Evolutionary conservation across 2,329 filamentous ascomycete genomes (phyloP), one percentile per base, ranked within the genome.

Genomic region (Fusarium sulawesiense): DNA sequence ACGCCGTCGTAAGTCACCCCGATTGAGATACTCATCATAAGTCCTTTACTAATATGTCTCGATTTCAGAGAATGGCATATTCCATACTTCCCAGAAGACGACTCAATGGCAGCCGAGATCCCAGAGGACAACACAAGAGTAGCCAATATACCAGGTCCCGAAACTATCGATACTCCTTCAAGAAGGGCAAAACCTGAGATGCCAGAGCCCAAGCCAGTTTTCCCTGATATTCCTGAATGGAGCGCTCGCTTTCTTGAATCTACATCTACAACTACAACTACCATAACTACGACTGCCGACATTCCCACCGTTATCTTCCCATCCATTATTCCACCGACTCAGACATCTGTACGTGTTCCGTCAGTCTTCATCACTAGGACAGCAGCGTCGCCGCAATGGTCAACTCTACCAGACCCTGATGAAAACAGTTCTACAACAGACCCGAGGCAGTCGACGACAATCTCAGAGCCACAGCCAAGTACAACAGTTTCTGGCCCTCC

Each of bases 311-410:
- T 37, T 14, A 20, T 20, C 6, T 37, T 37, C 18, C 34, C 34
- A 37, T 37, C 34, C 10, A 37, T 37, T 37, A 10, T 37, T 37
- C 34, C 34, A n/a, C 18, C 34, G 37, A 42, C 37, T 10, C n/a
- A 14, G 1, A 25, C 32, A 18, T 29, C 34, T 9, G 16, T 23
- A 6, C 47, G 8, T 13, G 45, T 62, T n/a, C n/a, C 66, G 1
- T 32, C 51, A 14, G 41, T 48, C 20, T 23, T 20, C 3, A 56
- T 62, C 11, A 63, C 56, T 13, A 45, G 45, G 13, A 58, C 66
- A 4, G n/a, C 40, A 23, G 29, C 51, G 2, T 16, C 20, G 1
- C n/a, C 45, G 6, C 21, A 27, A 8, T 60, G 51, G 37, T 44
- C 56, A 21, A 61, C 51, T 34, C 32, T 66, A 6, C 37, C 46